Evolutionary conservation across 1,284 basidiomycete species (phyloP).

Genomic region (Amylostereum areolatum): DNA sequence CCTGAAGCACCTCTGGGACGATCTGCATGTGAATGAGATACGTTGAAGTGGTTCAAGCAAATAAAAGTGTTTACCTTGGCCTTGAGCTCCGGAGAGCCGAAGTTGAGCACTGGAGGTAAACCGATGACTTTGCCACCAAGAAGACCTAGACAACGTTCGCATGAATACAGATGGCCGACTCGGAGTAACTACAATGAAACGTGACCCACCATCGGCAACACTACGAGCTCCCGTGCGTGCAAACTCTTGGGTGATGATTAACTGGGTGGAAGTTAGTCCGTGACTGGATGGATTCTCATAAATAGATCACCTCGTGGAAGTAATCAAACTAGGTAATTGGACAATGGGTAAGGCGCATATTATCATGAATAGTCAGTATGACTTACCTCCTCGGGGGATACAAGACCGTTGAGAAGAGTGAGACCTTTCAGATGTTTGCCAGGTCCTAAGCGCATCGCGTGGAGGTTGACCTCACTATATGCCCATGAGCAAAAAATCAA

Average conservation of each 20-base stretch:
- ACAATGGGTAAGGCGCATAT: slow-evolving; percentile 4
- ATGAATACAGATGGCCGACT: background rate
- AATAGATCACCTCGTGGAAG: slow-evolving; percentile 57
- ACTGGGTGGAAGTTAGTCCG: slow-evolving; percentile 24
- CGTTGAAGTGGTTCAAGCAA: background rate
- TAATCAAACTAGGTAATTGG: slow-evolving; percentile 50
- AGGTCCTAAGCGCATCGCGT: slow-evolving; percentile 89
- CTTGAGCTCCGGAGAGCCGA: slow-evolving; percentile 73
- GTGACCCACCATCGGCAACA: slow-evolving; percentile 38
- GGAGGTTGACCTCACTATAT: slow-evolving; percentile 58
- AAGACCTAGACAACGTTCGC: slow-evolving; percentile 33
- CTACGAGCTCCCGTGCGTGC: slow-evolving; percentile 52
- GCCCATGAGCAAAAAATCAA: background rate
- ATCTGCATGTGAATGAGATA: slow-evolving; percentile 27
- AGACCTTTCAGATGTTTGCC: slow-evolving; percentile 82
- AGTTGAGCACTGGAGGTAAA: slow-evolving; percentile 79
- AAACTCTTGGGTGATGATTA: slow-evolving; percentile 82
- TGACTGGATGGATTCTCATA: no score
- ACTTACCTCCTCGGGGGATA: slow-evolving; percentile 80
- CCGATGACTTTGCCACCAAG: slow-evolving; percentile 71
- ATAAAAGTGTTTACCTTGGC: slow-evolving; percentile 32
- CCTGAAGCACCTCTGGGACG: slow-evolving; percentile 75
- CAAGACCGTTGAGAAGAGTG: slow-evolving; percentile 73
- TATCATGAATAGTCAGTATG: slow-evolving; percentile 17
- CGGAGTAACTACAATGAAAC: background rate